Evolutionary conservation across 129 eudicot species (phyloP).

Genomic region (Flaveria bidentis): DNA sequence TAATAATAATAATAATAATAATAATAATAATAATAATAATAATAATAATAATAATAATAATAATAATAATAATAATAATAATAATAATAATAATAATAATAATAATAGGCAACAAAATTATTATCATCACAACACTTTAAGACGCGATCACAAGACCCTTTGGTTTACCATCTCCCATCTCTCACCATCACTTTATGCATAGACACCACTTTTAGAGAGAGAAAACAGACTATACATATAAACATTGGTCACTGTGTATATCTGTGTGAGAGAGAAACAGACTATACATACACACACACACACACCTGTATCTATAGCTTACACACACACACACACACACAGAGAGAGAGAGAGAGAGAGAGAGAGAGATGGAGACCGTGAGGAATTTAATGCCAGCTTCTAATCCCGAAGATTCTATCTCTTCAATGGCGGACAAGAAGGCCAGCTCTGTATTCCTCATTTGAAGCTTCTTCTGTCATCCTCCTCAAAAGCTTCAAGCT

Average conservation of each 20-base stretch:
- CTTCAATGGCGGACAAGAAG: conserved; percentile 36
- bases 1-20: not conserved
- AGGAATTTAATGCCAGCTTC: conserved; percentile 17
- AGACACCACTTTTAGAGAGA: conserved; percentile 15
- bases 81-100: not conserved
- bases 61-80: not conserved
- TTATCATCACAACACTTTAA: not conserved
- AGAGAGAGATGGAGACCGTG: not conserved
- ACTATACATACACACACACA: conserved; percentile 12
- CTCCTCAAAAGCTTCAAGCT: conserved; percentile 24
- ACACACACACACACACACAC: not conserved
- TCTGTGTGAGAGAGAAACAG: not conserved
- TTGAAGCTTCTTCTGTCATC: conserved; percentile 23
- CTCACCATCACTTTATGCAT: conserved; percentile 30
- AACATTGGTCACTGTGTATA: not conserved
- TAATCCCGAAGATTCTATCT: conserved; percentile 39
- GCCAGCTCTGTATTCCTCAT: conserved; percentile 14
- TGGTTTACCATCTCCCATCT: not conserved
- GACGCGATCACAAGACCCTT: not conserved
- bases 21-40: not conserved
- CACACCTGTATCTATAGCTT: conserved; percentile 6
- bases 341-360: conserved; percentile 6
- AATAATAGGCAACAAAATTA: conserved; percentile 11
- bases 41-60: not conserved
- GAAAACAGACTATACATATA: not conserved